Conservation (phyloP, 306 rosid species). For the Gleditsia sinensis region DNA sequence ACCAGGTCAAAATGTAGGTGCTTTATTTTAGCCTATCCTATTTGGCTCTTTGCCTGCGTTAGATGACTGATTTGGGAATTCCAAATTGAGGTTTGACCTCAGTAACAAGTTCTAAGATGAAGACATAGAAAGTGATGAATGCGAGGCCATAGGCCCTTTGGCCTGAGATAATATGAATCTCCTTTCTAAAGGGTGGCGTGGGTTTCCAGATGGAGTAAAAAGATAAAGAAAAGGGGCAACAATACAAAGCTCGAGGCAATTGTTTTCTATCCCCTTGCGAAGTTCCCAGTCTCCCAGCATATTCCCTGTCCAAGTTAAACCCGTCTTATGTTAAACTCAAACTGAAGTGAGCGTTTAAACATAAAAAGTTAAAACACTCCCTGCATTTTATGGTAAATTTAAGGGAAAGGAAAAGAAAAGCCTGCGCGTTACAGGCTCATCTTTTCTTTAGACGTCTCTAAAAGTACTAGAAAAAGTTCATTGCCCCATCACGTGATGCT, state of each 20-base stretch:
- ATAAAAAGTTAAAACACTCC: neutral
- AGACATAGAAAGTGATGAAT: constrained; percentile 33
- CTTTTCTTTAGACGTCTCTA: constrained; percentile 27
- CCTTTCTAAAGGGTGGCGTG: constrained; percentile 18
- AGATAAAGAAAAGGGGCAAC: constrained; percentile 16
- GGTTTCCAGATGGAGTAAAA: constrained; percentile 29
- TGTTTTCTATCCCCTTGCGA: constrained; percentile 6
- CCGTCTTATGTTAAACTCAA: neutral
- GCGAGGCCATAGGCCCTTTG: constrained; percentile 24
- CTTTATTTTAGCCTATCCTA: constrained; percentile 19
- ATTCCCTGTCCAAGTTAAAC: constrained; percentile 30
- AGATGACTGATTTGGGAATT: constrained; percentile 30
- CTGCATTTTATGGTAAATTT: constrained; percentile 30
- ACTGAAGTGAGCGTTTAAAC: constrained; percentile 21
- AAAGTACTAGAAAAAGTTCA: constrained; percentile 30
- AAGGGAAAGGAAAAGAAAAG: constrained; percentile 36
- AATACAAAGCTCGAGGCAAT: constrained; percentile 31
- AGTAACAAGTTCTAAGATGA: constrained; percentile 20
- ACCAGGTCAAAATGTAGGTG: constrained; percentile 55
- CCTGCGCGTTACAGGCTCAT: constrained; percentile 34
- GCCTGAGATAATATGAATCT: neutral
- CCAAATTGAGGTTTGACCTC: constrained; percentile 37
- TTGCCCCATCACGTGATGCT: constrained; percentile 51
- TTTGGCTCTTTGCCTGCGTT: constrained; percentile 31
- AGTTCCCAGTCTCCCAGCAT: constrained; percentile 23